Evolutionary conservation across 768 basidiomycete genomes (phyloP), one percentile per base, ranked within the genome.

Genomic region (Tylopilus rubrobrunneus): DNA sequence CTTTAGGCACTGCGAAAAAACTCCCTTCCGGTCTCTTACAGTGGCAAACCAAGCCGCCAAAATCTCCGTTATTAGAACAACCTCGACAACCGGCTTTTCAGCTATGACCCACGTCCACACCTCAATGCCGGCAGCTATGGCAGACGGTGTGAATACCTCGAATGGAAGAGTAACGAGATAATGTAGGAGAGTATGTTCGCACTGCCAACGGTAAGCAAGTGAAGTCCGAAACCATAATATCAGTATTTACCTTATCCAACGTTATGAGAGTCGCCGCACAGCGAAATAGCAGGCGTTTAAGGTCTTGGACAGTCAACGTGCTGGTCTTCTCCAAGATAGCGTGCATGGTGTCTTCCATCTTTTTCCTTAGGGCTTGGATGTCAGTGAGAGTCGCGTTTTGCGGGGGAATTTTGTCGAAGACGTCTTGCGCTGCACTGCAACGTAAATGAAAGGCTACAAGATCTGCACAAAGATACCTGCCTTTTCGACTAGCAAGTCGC

Each of bases 101-200:
- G 89, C 84, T 49, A 97, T 87, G 0, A 97, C 79, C 95, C 95
- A 98, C 4, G 89, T 92, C 97, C 97, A 98, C 10, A 88, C 87
- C 65, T 98, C 94, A 41, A 94, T 86, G 0, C 92, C 95, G 2
- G 90, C 83, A 15, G 90, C 80, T 52, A 98, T 83, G 1, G 93
- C 84, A 5, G 89, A 75, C 1, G 94, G 92, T 1, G 89, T 94
- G 57, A 92, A 92, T 3, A 90, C 86, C 52, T 89, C 87, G 62
- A 98, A 90, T 0, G 97, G 97, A 17, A 98, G 70, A 33, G 80
- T 77, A 8, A 98, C 94, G 25, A 98, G 75, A 67, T 92, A 87
- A 70, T 91, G 88, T 10, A 98, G 73, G 14, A 98, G 75, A 23
- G 89, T 88, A 63, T 88, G 80, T 54, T 98, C 92, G 65, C 84